A percentile compares a stretch with the other conserved stretches of the same genome.
Conservation (phyloP, 148 eudicot genomes). For the Nyssa sinensis region DNA sequence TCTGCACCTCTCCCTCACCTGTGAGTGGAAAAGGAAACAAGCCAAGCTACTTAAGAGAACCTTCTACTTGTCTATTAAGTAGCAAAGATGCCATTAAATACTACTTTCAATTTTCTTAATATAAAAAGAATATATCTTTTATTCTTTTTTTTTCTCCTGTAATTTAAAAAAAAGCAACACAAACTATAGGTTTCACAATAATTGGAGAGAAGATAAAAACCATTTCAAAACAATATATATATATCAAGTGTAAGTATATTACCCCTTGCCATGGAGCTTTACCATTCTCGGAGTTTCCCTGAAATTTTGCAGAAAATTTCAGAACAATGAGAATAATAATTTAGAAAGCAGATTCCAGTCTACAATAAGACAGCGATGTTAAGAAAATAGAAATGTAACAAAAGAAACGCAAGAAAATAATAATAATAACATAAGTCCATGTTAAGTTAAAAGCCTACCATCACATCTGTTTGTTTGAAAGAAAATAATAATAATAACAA, state of each 20-base stretch:
- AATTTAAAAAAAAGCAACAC: background rate
- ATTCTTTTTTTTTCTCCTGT: background rate
- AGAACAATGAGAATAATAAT: slow-evolving; percentile 10
- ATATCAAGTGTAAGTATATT: background rate
- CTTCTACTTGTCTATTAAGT: background rate
- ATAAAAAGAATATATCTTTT: too few species aligned
- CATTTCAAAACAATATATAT: background rate
- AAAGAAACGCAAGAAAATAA: background rate
- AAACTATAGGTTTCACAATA: background rate
- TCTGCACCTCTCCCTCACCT: slow-evolving; percentile 88
- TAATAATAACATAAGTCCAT: background rate
- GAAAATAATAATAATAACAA: too few species aligned
- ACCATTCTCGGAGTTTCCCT: slow-evolving; percentile 78
- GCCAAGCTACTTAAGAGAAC: background rate
- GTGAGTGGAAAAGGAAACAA: background rate
- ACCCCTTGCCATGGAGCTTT: slow-evolving; percentile 98
- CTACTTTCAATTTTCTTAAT: too few species aligned
- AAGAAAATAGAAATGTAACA: slow-evolving; percentile 3
- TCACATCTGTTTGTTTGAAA: background rate
- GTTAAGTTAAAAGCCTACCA: background rate
- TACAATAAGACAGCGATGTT: background rate
- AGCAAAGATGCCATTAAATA: background rate
- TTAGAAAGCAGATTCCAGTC: background rate
- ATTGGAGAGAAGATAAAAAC: background rate
- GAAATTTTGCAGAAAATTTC: slow-evolving; percentile 18